Conservation (phyloP, 2,329 filamentous ascomycete genomes). For the Amphichorda felina region DNA sequence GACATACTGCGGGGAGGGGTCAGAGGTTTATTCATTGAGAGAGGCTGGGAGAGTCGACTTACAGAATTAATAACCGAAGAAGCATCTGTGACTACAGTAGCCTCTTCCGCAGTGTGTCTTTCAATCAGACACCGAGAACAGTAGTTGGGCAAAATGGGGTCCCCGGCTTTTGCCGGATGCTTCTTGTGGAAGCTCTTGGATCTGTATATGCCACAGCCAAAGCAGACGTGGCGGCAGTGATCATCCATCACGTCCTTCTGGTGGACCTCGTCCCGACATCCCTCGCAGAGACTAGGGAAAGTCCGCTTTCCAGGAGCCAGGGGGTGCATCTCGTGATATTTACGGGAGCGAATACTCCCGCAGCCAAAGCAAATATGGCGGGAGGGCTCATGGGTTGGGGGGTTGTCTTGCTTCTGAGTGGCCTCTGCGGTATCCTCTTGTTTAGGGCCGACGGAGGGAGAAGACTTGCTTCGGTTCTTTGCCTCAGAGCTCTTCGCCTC, state of each 20-base stretch:
- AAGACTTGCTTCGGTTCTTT: too few species aligned
- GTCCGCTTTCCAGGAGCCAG: conserved; percentile 9
- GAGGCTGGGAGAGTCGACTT: conserved; percentile 6
- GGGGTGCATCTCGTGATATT: conserved; percentile 22
- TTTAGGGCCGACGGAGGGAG: background rate
- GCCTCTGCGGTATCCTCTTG: background rate
- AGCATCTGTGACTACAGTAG: too few species aligned
- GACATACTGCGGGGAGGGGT: background rate
- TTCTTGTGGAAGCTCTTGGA: conserved; percentile 12
- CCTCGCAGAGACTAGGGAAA: conserved; percentile 20
- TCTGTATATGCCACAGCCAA: conserved; percentile 13
- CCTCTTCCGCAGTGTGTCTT: conserved; percentile 9
- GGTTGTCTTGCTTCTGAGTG: background rate
- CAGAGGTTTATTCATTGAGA: background rate
- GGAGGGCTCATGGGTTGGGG: background rate
- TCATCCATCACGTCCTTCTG: conserved; percentile 9
- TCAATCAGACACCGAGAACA: conserved; percentile 15
- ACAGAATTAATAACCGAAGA: conserved; percentile 13
- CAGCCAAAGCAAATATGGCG: conserved; percentile 24
- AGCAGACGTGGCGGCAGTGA: conserved; percentile 25
- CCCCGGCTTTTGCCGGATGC: conserved; percentile 10
- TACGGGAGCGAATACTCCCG: conserved; percentile 18
- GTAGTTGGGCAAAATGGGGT: conserved; percentile 18
- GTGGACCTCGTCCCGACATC: conserved; percentile 16
- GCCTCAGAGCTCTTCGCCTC: too few species aligned